phyloP scores from a whole-genome alignment of 768 basidiomycete species.

The Mycena kentingensis region DNA sequence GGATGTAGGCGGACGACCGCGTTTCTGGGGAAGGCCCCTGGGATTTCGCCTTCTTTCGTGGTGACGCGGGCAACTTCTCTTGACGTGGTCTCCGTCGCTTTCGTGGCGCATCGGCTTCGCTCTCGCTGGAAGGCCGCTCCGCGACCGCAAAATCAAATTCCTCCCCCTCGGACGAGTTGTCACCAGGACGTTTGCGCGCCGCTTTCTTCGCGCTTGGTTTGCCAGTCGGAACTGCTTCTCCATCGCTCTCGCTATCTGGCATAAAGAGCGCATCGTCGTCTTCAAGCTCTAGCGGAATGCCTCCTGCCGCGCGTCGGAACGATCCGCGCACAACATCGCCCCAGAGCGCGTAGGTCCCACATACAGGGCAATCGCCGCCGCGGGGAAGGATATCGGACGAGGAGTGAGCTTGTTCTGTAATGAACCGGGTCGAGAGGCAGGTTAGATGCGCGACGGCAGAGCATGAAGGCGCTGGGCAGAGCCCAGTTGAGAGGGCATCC shows the following conservation, averaged over 20 bases:
- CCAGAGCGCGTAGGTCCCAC: conserved; percentile 61
- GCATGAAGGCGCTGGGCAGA: conserved; percentile 58
- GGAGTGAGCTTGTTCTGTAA: conserved; percentile 27
- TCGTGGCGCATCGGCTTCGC: not conserved
- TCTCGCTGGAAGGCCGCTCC: conserved; percentile 1
- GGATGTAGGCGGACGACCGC: not conserved
- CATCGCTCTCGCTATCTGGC: conserved; percentile 29
- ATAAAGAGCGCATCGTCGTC: conserved; percentile 39
- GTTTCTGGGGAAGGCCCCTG: not conserved
- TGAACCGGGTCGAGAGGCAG: conserved; percentile 56
- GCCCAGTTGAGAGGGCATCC: conserved; percentile 51
- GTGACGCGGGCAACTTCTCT: not conserved
- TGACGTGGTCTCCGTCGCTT: conserved; percentile 6
- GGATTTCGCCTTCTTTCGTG: not conserved
- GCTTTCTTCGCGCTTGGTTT: not conserved
- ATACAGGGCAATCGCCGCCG: conserved; percentile 59
- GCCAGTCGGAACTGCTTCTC: conserved; percentile 5
- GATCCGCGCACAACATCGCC: conserved; percentile 68
- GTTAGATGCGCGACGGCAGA: conserved; percentile 55
- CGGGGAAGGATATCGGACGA: conserved; percentile 51
- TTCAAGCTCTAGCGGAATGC: conserved; percentile 30
- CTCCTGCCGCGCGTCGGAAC: conserved; percentile 50
- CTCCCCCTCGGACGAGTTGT: conserved; percentile 6
- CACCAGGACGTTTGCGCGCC: conserved; percentile 5
- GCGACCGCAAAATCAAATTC: conserved; percentile 4